These are phyloP conservation scores for Kandelia obovata DNA, from an alignment of 345 rosid species.

Conservation along the genomic window DNA sequence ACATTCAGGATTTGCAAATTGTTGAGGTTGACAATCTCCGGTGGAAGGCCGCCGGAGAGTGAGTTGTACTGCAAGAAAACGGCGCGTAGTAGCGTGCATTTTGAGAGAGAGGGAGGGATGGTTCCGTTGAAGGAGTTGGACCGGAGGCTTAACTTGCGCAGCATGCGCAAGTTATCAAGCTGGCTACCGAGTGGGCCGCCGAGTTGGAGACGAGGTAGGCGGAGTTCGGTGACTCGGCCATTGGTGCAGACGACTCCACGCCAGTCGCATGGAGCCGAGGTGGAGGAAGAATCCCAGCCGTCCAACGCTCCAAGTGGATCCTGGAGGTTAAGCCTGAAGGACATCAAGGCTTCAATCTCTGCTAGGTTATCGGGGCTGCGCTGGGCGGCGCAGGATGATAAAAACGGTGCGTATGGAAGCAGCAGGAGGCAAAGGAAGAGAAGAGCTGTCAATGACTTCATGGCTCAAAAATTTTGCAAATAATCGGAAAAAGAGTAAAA, in stretches of 20 bases:
- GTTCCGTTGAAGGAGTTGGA: constrained; percentile 76
- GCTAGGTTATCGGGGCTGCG: constrained; percentile 32
- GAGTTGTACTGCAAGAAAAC: constrained; percentile 85
- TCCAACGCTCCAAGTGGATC: constrained; percentile 72
- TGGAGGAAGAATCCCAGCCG: constrained; percentile 73
- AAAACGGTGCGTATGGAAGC: constrained; percentile 21
- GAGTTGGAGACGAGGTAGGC: constrained; percentile 73
- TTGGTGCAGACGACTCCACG: constrained; percentile 59
- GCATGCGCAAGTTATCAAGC: constrained; percentile 45
- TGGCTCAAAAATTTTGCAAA: too few species aligned
- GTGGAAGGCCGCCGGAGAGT: constrained; percentile 71
- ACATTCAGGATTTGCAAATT: constrained; percentile 54
- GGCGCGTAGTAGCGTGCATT: constrained; percentile 65
- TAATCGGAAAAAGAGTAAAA: background rate
- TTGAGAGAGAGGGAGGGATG: constrained; percentile 63
- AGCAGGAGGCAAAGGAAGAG: background rate
- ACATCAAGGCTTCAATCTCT: constrained; percentile 70
- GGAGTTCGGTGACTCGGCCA: constrained; percentile 63
- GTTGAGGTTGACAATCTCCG: constrained; percentile 51
- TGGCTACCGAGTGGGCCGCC: constrained; percentile 60
- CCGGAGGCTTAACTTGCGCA: constrained; percentile 64
- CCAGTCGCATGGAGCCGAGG: constrained; percentile 92
- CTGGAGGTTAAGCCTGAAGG: constrained; percentile 62
- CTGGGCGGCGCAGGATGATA: constrained; percentile 10
- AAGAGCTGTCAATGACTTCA: background rate